Evolutionary conservation across 169 alveolate species (phyloP), one percentile per base, ranked within the genome.

Genomic region (Pseudocohnilembus persalinus): DNA sequence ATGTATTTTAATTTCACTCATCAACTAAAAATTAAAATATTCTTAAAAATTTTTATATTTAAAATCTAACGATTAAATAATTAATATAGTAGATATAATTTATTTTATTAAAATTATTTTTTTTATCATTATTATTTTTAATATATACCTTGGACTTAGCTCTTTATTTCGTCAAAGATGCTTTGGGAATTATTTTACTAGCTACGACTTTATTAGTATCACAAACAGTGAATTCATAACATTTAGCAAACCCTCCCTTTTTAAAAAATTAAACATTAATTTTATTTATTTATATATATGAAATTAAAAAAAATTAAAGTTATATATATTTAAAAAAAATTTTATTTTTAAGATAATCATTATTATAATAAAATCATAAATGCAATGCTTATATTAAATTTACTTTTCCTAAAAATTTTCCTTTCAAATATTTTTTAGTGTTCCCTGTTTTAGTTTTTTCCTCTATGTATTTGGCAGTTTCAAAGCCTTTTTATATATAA

Each of bases 1-100:
- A 88, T 96, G 98, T 30, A 94, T 94, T 77, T 91, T 90, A 6
- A 94, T 94, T 88, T 94, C 97, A 31, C 92, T 82, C 90, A 91
- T 92, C 29, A 94, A 76, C 68, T 49, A 49, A 49, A 49, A 11
- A 49, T 11, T 11, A 49, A 49, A n/a, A n/a, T n/a, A n/a, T n/a
- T n/a, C n/a, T n/a, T n/a, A n/a, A n/a, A 49, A 11, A 20, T 4
- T 11, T 11, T 49, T 49, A 49, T 20, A 49, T 49, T 49, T 49
- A 49, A 20, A 49, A 49, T 49, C 20, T 11, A 49, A 49, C 20
- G 4, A 49, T 20, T 11, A 49, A 49, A 11, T 49, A 11, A 11
- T 49, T 11, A 20, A 49, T 49, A 11, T 11, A 49, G 68, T 49
- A 11, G 68, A 49, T 49, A 11, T 31, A 74, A 27, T 82, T 20